A percentile compares a stretch with the other conserved stretches of the same genome.
Evolutionary conservation across 2,329 filamentous ascomycete species (phyloP).

Genomic region (Ascochyta koolunga): DNA sequence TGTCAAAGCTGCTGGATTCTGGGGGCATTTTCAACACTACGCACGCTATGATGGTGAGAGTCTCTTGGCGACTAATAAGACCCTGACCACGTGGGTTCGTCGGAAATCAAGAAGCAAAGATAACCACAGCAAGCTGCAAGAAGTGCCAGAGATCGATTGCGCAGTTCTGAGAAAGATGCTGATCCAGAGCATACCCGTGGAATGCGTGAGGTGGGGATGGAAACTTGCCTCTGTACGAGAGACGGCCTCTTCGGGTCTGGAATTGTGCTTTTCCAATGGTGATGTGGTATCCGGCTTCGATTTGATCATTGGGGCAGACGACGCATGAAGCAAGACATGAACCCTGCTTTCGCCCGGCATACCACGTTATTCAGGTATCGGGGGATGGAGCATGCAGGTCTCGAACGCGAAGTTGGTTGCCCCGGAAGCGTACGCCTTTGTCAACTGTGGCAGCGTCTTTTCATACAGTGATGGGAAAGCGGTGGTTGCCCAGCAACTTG

Average conservation of each 20-base stretch:
- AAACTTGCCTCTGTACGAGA: conserved; percentile 27
- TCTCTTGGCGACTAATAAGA: conserved; percentile 50
- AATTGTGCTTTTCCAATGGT: conserved; percentile 37
- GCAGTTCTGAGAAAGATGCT: conserved; percentile 29
- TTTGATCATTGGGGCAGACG: conserved; percentile 54
- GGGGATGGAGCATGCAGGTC: conserved; percentile 41
- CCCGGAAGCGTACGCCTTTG: conserved; percentile 40
- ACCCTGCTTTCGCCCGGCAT: conserved; percentile 34
- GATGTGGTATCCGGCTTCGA: conserved; percentile 44
- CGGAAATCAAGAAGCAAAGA: conserved; percentile 17
- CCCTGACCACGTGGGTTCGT: conserved; percentile 30
- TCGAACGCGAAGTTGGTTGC: conserved; percentile 28
- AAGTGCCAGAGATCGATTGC: conserved; percentile 38
- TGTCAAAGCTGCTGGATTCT: conserved; percentile 57
- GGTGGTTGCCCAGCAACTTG: conserved; percentile 40
- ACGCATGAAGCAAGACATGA: conserved; percentile 51
- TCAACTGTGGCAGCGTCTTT: conserved; percentile 45
- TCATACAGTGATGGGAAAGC: conserved; percentile 35
- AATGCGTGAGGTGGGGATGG: conserved; percentile 31
- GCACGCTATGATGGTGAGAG: conserved; percentile 53
- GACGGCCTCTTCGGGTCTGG: conserved; percentile 9
- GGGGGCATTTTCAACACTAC: conserved; percentile 54
- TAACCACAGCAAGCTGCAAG: conserved; percentile 16
- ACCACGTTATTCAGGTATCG: conserved; percentile 48
- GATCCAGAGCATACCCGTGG: conserved; percentile 30